Percentiles rank a stretch among this genome's conserved stretches.
Conservation (phyloP, 768 basidiomycete genomes). For the Leccinum longicurvipes region DNA sequence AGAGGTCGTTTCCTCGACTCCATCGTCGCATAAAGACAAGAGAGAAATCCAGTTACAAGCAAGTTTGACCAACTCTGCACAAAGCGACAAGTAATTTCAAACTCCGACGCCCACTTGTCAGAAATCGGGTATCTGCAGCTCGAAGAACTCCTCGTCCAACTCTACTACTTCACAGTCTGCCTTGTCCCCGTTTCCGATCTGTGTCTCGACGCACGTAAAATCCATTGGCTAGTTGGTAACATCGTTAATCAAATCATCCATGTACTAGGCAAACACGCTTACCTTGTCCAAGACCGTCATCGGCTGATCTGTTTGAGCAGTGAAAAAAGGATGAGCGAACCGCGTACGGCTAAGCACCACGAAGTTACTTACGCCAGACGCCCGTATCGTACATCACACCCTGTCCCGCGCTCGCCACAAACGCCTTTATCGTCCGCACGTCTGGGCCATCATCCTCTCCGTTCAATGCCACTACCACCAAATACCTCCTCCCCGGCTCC, state of each 20-base stretch:
- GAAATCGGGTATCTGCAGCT: constrained; percentile 1
- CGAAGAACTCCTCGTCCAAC: constrained; percentile 15
- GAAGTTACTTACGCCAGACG: constrained; percentile 78
- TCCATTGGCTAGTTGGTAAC: constrained; percentile 55
- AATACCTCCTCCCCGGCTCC: constrained; percentile 55
- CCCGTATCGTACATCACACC: constrained; percentile 82
- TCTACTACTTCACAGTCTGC: constrained; percentile 87
- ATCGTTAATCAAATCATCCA: constrained; percentile 8
- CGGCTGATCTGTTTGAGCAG: constrained; percentile 70
- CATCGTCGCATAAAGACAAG: constrained; percentile 34
- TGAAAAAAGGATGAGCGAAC: too few relatives aligned
- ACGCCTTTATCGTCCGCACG: constrained; percentile 70
- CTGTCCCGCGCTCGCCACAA: constrained; percentile 75
- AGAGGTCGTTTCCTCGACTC: constrained; percentile 62
- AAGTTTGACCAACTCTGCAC: constrained; percentile 4
- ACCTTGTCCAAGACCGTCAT: constrained; percentile 80
- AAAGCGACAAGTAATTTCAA: constrained; percentile 22
- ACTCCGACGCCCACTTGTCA: constrained; percentile 30
- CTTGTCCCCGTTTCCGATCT: constrained; percentile 74
- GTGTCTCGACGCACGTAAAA: constrained; percentile 89
- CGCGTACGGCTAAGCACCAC: not conserved
- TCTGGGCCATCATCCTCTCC: constrained; percentile 77
- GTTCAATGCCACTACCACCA: constrained; percentile 86
- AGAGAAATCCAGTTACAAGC: too few relatives aligned
- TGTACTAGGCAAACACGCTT: constrained; percentile 14